Percentiles rank a stretch among this genome's conserved stretches.
phyloP scores from a whole-genome alignment of 441 rosid species.

The Pelargonium cotyledonis region DNA sequence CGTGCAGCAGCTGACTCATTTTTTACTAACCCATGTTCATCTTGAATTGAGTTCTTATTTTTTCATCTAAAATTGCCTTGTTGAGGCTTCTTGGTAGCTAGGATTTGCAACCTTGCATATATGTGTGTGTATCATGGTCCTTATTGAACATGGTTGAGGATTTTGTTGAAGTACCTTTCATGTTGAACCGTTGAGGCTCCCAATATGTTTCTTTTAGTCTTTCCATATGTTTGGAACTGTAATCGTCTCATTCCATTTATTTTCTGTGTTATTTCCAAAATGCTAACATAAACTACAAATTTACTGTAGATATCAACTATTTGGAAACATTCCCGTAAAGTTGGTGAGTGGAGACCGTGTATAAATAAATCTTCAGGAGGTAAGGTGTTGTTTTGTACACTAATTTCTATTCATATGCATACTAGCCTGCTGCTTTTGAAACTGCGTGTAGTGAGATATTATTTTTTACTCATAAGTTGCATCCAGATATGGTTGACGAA shows the following conservation, averaged over 20 bases:
- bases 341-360: slow-evolving; percentile 77
- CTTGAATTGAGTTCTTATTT: too few relatives aligned
- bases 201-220: neutral
- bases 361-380: slow-evolving; percentile 65
- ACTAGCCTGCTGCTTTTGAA: neutral
- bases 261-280: neutral
- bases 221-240: neutral
- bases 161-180: neutral
- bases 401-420: neutral
- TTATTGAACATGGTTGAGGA: neutral
- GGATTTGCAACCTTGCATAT: too few relatives aligned
- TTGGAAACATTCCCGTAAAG: slow-evolving; percentile 82
- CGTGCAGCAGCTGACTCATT: neutral
- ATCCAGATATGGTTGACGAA: too few relatives aligned
- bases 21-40: neutral
- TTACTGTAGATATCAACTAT: slow-evolving; percentile 63
- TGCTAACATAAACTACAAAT: slow-evolving; percentile 8
- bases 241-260: neutral
- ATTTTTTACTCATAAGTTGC: too few relatives aligned
- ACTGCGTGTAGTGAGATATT: too few relatives aligned
- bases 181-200: too few relatives aligned
- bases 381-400: slow-evolving; percentile 26
- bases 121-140: too few relatives aligned
- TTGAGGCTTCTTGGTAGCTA: too few relatives aligned
- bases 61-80: too few relatives aligned